Conservation (phyloP, 2,329 filamentous ascomycete species). For the Pseudogymnoascus sp. region DNA sequence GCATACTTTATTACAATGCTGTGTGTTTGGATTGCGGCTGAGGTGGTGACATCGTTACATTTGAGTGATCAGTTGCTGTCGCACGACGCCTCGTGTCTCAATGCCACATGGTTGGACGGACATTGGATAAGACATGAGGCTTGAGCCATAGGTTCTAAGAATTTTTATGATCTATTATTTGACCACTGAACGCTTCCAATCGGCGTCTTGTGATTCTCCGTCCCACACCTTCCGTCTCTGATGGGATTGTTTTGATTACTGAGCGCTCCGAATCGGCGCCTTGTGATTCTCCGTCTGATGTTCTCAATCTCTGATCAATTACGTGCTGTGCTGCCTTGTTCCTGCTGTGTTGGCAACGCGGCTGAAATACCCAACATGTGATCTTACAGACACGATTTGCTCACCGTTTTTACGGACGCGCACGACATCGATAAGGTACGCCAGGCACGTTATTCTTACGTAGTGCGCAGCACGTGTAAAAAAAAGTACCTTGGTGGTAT, state of each 20-base stretch:
- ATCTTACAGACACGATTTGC: not conserved
- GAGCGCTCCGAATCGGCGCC: not conserved
- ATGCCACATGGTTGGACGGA: not conserved
- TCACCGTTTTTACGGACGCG: not conserved
- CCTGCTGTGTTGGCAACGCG: not conserved
- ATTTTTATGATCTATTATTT: constrained; percentile 7
- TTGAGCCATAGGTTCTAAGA: constrained; percentile 8
- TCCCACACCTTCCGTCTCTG: no score
- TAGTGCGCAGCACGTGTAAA: constrained; percentile 4
- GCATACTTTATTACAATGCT: not conserved
- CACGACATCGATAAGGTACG: not conserved
- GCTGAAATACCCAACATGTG: not conserved
- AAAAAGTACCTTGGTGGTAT: constrained; percentile 1
- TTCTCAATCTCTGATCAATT: not conserved
- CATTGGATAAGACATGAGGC: not conserved
- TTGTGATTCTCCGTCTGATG: constrained; percentile 6
- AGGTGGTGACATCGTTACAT: not conserved
- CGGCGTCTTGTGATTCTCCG: not conserved
- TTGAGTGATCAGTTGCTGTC: not conserved
- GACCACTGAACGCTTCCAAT: not conserved
- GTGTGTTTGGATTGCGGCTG: not conserved
- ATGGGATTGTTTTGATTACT: not conserved
- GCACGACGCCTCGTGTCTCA: not conserved
- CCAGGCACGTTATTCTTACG: constrained; percentile 6
- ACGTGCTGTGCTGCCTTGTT: not conserved